Evolutionary conservation across 371 early-diverging fungal genomes (phyloP).

Genomic region (Homolaphlyctis polyrhiza): DNA sequence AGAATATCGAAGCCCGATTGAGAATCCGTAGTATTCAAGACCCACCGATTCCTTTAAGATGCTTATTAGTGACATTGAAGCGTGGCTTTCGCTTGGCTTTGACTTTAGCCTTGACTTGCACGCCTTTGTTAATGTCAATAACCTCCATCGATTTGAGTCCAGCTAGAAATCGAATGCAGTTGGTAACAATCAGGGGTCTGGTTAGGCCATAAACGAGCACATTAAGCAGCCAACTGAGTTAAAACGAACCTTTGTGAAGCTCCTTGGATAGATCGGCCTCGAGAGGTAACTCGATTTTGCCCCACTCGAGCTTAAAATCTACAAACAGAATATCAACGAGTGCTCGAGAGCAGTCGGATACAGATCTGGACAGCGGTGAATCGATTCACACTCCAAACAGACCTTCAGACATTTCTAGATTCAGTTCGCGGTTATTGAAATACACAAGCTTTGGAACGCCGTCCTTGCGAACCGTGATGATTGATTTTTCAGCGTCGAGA

Average conservation of each 20-base stretch:
- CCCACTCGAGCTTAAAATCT: constrained; percentile 74
- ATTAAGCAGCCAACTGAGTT: background rate
- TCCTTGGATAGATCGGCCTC: constrained; percentile 57
- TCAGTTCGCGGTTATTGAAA: constrained; percentile 46
- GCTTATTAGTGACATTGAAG: constrained; percentile 18
- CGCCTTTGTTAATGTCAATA: constrained; percentile 19
- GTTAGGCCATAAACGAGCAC: background rate
- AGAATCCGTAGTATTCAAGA: background rate
- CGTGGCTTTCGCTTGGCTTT: constrained; percentile 6
- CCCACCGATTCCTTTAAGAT: constrained; percentile 11
- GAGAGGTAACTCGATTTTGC: constrained; percentile 56
- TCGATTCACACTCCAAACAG: constrained; percentile 5
- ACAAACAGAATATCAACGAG: background rate
- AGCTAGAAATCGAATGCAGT: constrained; percentile 27
- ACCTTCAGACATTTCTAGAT: constrained; percentile 63
- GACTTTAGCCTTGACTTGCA: constrained; percentile 4
- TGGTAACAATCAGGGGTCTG: too few relatives aligned
- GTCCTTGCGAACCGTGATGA: constrained; percentile 65
- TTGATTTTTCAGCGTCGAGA: constrained; percentile 52
- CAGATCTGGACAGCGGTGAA: background rate
- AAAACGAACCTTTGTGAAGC: constrained; percentile 47
- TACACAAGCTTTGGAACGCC: constrained; percentile 63
- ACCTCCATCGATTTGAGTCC: constrained; percentile 74
- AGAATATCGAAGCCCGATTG: too few relatives aligned
- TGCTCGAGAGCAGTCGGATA: background rate